Evolutionary conservation across 2,329 filamentous ascomycete genomes (phyloP), one percentile per base, ranked within the genome.

Genomic region (Neoascochyta sp.): DNA sequence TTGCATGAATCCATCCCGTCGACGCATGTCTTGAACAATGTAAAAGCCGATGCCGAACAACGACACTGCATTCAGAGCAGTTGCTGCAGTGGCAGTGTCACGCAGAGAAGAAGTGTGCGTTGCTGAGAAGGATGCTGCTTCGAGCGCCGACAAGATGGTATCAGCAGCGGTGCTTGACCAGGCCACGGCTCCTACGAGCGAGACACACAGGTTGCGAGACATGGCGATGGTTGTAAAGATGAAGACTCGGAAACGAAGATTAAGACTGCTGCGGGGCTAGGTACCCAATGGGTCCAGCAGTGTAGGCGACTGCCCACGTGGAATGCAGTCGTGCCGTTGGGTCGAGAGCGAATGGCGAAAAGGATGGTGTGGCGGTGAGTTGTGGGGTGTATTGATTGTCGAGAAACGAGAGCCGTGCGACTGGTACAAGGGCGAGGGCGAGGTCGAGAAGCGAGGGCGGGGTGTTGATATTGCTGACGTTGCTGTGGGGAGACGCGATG

Each of bases 101-200:
- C n/a, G n/a, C 28, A 43, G 41, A 9, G 60, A 44, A 10, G 52
- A 49, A 15, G 41, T 31, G 5, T 50, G 33, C 18, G 52, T 36
- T 16, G 30, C 31, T 12, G 50, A 54, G 22, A 64, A 39, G n/a
- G 60, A 55, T 7, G 47, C 41, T 3, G 62, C 51, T 23, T 64
- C 54, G 12, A 66, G 36, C n/a, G 64, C 51, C 9, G 56, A 47
- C 21, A 65, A 41, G 16, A 60, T 42, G n/a, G 59, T 44, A 19
- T 60, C 50, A n/a, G 52, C 51, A 27, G 58, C 47, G 24, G 56
- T 64, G 35, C 57, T 49, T 22, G 57, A 52, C 39, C 55, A 54
- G 16, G 62, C 52, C 14, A 58, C 34, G 21, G 50, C 45, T 11
- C 61, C 55, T 6, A 64, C 33, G 26, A 60, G 41, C 22, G 52